Base-by-base conservation (phyloP, 176 grass and related monocot genomes). In the Oryza meridionalis region DNA sequence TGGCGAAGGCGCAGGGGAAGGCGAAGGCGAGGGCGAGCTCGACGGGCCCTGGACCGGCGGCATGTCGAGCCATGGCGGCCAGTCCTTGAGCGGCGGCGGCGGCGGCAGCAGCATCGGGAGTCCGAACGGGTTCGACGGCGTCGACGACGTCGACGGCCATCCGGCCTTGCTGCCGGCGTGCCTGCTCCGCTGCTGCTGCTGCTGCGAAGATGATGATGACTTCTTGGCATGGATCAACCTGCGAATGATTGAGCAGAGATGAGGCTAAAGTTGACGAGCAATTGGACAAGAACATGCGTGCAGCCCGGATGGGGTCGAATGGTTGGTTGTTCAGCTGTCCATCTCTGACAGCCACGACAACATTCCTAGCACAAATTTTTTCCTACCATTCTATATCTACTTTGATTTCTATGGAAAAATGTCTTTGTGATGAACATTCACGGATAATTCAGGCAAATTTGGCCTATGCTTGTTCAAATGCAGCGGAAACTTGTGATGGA, bases 311-410 rank as follows among this genome's bases (percentile, higher is more conserved):
- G 70, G 42, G 51, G 19, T 42, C 19, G 65, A 43, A 44, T 69
- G 77, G 74, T 86, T 44, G 88, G 33, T 35, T 35, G 33, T 90
- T 87, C 84, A 51, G 75, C 68, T 70, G 84, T 90, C 88, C 21
- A 5, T 86, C 67, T 79, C 84, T 86, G 84, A 87, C 84, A 86
- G 49, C 75, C 49, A 10, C 10, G 21, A 10, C 58, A 24, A 22
- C 21, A 58, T 58, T 58, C 51, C 6, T 2, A 58, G 16, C 51
- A 21, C 51, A 58, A 49, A 8, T 58, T 21, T 53, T 21, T 58
- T 35, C 15, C 51, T 6, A 58, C 16, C 51, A 21, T 19, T 58
- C 51, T 58, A 21, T 58, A 35, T 35, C 51, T 21, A 53, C 14
- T 53, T 19, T 19, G 9, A 42, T 9, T 19, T 53, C 14, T 50